phyloP scores from a whole-genome alignment of 1,284 basidiomycete genomes.

The Neolentinus lepideus region DNA sequence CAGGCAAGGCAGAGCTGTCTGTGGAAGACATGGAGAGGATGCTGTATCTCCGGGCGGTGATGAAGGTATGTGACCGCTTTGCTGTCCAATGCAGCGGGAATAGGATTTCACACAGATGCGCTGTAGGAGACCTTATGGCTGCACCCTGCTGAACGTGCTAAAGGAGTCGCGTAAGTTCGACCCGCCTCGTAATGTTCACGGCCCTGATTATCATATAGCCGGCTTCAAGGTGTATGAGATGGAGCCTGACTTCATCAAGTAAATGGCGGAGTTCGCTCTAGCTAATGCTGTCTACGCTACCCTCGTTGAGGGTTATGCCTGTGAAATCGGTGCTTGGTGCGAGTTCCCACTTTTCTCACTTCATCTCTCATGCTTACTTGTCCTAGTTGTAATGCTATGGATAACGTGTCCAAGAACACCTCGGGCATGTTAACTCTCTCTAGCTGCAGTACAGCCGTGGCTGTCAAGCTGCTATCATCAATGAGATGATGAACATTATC shows the following conservation, averaged over 20 bases:
- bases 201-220: constrained; percentile 33
- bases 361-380: constrained; percentile 2
- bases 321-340: constrained; percentile 85
- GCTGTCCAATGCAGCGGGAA: neutral
- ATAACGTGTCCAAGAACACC: constrained; percentile 99
- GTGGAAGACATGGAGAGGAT: neutral
- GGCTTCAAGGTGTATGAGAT: constrained; percentile 92
- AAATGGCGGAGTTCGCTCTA: constrained; percentile 92
- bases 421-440: constrained; percentile 79
- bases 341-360: neutral
- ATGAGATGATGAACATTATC: constrained; percentile 93
- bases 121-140: neutral
- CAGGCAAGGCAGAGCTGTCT: neutral
- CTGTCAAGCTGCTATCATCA: constrained; percentile 97
- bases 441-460: constrained; percentile 98
- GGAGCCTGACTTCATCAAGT: constrained; percentile 92
- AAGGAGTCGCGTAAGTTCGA: constrained; percentile 63
- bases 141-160: constrained; percentile 44
- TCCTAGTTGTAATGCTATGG: constrained; percentile 92
- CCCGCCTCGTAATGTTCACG: neutral
- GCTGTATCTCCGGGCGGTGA: neutral
- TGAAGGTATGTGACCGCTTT: neutral
- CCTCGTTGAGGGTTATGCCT: constrained; percentile 93
- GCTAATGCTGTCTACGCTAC: constrained; percentile 96
- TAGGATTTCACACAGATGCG: neutral